phyloP scores from a whole-genome alignment of 495 filamentous ascomycete genomes.

The Halenospora varia region DNA sequence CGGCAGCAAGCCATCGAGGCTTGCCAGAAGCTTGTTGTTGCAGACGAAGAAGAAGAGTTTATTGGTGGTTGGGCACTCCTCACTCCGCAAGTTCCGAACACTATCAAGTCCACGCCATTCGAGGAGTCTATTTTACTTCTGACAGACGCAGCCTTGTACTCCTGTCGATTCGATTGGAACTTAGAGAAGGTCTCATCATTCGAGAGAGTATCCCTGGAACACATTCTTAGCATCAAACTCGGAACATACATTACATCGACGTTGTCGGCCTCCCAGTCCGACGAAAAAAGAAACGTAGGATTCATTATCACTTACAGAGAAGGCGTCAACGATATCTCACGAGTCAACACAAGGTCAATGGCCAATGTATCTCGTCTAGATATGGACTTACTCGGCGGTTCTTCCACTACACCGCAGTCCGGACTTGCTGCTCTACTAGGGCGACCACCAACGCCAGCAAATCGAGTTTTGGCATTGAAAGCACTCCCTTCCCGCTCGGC shows the following conservation, averaged over 20 bases:
- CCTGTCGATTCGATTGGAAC: conserved; percentile 87
- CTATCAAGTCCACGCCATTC: conserved; percentile 62
- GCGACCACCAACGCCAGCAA: conserved; percentile 18
- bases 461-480: conserved; percentile 47
- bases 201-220: conserved; percentile 75
- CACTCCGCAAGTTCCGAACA: conserved; percentile 57
- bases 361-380: conserved; percentile 35
- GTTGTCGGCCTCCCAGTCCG: conserved; percentile 64
- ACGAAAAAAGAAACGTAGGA: conserved; percentile 78
- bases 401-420: conserved; percentile 6
- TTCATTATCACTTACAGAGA: conserved; percentile 73
- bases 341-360: conserved; percentile 81
- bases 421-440: conserved; percentile 19
- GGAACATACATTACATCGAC: conserved; percentile 90
- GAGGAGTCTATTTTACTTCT: conserved; percentile 83
- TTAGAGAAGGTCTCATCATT: conserved; percentile 88
- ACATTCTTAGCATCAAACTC: conserved; percentile 63
- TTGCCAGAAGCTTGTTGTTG: conserved; percentile 76
- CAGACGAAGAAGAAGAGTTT: conserved; percentile 77
- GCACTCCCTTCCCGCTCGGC: conserved; percentile 53
- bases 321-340: conserved; percentile 58
- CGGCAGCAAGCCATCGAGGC: conserved; percentile 86
- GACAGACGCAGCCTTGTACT: conserved; percentile 79
- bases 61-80: conserved; percentile 80
- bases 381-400: conserved; percentile 17